These are phyloP conservation scores for Oryza officinalis DNA, from an alignment of 176 grass and related monocot species.

Conservation along the genomic window DNA sequence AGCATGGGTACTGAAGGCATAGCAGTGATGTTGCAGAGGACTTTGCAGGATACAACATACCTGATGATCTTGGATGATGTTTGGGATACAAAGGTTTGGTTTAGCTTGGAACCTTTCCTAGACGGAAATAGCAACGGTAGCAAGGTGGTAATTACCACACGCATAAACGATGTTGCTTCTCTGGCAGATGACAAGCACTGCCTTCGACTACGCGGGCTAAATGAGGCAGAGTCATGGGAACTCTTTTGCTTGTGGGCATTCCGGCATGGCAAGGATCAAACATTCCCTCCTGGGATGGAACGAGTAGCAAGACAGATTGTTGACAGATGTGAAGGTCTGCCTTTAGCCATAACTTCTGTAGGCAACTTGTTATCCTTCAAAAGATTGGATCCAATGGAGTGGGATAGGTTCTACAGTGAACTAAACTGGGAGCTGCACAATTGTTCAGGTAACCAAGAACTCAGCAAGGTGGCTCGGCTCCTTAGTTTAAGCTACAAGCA, in stretches of 20 bases:
- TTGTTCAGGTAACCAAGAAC: not conserved
- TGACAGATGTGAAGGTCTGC: not conserved
- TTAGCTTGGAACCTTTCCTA: no score
- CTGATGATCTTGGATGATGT: no score
- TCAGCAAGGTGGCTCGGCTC: not conserved
- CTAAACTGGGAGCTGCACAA: not conserved
- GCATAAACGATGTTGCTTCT: not conserved
- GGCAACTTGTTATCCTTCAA: not conserved
- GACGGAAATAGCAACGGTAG: no score
- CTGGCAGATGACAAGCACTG: not conserved
- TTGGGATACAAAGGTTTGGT: no score
- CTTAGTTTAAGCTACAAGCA: no score
- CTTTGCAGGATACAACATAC: no score
- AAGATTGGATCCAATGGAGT: not conserved
- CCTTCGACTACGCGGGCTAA: not conserved
- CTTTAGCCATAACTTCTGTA: not conserved
- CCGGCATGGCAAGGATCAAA: not conserved
- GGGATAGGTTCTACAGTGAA: not conserved
- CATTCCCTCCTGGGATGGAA: not conserved
- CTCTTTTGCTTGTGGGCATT: not conserved
- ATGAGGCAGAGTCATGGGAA: not conserved
- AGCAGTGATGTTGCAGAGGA: no score
- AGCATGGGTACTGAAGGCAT: no score
- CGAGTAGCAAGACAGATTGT: not conserved
- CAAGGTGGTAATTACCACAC: no score